These are phyloP conservation scores for Sarocladium oryzae DNA, from an alignment of 2,329 filamentous ascomycete species.

Conservation along the genomic window DNA sequence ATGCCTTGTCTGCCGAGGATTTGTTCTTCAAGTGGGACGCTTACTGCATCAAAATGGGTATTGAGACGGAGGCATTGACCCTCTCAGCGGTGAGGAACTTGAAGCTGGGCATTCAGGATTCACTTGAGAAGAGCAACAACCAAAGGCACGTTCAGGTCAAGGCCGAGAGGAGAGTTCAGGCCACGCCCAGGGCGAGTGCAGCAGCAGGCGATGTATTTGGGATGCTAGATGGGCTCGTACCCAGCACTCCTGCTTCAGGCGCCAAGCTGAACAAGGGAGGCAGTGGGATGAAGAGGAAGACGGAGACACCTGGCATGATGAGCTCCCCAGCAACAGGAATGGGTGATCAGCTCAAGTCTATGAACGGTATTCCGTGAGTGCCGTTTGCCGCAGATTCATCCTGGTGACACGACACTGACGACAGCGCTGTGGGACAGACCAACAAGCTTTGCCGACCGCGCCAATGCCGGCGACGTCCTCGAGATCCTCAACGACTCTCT, in stretches of 20 bases:
- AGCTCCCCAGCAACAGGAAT: slow-evolving; percentile 29
- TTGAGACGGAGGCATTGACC: slow-evolving; percentile 65
- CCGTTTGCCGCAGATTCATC: too few relatives aligned
- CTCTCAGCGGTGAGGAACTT: slow-evolving; percentile 68
- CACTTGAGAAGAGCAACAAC: slow-evolving; percentile 69
- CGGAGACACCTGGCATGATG: slow-evolving; percentile 20
- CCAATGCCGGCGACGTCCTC: slow-evolving; percentile 72
- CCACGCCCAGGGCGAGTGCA: slow-evolving; percentile 36
- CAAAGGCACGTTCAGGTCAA: slow-evolving; percentile 59
- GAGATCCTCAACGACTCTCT: slow-evolving; percentile 80
- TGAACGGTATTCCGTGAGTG: slow-evolving; percentile 24
- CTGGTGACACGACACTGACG: not conserved
- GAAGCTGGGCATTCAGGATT: slow-evolving; percentile 81
- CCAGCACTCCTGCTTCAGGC: slow-evolving; percentile 49
- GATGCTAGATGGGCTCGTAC: slow-evolving; percentile 69
- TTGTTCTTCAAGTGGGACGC: slow-evolving; percentile 99
- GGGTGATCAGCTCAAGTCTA: slow-evolving; percentile 25
- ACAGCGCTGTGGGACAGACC: slow-evolving; percentile 14
- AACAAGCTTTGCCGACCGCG: slow-evolving; percentile 61
- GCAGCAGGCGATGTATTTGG: slow-evolving; percentile 65
- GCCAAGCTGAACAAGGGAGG: slow-evolving; percentile 32
- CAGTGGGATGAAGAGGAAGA: slow-evolving; percentile 26
- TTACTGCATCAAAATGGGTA: slow-evolving; percentile 81
- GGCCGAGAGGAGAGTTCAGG: slow-evolving; percentile 54
- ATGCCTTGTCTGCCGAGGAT: slow-evolving; percentile 75